phyloP scores from a whole-genome alignment of 192 early-diverging fungal species.

The Coemansia interrupta region DNA sequence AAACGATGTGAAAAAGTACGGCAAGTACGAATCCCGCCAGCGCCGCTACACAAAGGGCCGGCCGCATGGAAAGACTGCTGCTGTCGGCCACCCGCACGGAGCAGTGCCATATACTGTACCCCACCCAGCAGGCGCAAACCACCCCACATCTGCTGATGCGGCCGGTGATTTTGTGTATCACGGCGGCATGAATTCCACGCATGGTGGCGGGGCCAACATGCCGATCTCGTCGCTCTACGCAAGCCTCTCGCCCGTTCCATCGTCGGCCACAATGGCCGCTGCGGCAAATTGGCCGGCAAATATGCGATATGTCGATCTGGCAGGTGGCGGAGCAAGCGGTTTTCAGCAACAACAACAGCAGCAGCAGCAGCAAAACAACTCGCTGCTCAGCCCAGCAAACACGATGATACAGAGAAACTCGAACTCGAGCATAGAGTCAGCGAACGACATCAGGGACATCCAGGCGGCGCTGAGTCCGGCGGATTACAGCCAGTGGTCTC shows the following conservation, averaged over 20 bases:
- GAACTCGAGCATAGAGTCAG: constrained; percentile 19
- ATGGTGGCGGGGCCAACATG: background rate
- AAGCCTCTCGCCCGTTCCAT: background rate
- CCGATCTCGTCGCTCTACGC: constrained; percentile 9
- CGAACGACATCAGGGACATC: constrained; percentile 12
- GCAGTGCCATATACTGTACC: constrained; percentile 6
- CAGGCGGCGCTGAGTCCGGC: constrained; percentile 10
- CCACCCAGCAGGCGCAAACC: background rate
- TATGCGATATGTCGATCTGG: constrained; percentile 5
- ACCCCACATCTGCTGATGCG: background rate
- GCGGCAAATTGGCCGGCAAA: constrained; percentile 9
- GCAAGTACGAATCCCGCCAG: constrained; percentile 52
- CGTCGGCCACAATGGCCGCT: constrained; percentile 14
- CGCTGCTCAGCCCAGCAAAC: constrained; percentile 8
- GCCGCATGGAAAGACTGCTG: background rate
- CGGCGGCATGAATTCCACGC: background rate
- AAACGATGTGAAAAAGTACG: constrained; percentile 44
- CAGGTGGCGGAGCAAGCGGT: background rate
- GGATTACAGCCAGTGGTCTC: constrained; percentile 6
- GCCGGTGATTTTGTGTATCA: background rate
- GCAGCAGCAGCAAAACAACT: constrained; percentile 1
- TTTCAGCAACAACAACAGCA: constrained; percentile 9
- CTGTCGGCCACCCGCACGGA: background rate
- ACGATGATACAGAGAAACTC: constrained; percentile 27
- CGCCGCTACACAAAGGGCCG: constrained; percentile 42